Evolutionary conservation across 176 grass and related monocot species (phyloP).

Genomic region (Ananas comosus): DNA sequence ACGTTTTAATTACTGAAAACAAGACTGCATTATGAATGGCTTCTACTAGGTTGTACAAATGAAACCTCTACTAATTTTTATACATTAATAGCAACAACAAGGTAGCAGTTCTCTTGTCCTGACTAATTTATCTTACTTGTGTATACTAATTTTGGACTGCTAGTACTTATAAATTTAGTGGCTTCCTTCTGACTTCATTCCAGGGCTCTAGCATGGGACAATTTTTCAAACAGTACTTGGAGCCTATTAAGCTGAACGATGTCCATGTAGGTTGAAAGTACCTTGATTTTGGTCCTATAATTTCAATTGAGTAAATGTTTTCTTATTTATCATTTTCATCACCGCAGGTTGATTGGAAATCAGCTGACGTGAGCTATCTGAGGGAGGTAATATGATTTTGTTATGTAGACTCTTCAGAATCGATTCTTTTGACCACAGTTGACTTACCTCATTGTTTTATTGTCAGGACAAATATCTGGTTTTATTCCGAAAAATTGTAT

Average conservation of each 20-base stretch:
- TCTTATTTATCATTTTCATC: slow-evolving; percentile 23
- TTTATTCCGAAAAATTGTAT: slow-evolving; percentile 60
- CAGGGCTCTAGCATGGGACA: slow-evolving; percentile 97
- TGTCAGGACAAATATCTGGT: slow-evolving; percentile 55
- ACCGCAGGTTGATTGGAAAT: slow-evolving; percentile 86
- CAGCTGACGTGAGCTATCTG: slow-evolving; percentile 70
- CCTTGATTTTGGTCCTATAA: neutral
- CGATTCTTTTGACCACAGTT: slow-evolving; percentile 6
- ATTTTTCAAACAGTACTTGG: slow-evolving; percentile 73
- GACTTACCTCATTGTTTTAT: slow-evolving; percentile 18
- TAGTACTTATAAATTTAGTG: slow-evolving; percentile 14
- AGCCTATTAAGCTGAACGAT: slow-evolving; percentile 91
- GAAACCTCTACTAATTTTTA: too few relatives aligned
- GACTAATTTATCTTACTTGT: too few relatives aligned
- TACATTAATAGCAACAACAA: too few relatives aligned
- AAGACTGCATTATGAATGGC: neutral
- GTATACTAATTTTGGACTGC: neutral
- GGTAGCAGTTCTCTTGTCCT: neutral
- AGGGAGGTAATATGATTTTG: slow-evolving; percentile 45
- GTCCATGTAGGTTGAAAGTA: slow-evolving; percentile 45
- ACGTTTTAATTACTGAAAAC: too few relatives aligned
- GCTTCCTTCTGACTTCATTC: slow-evolving; percentile 21
- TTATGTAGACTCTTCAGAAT: neutral
- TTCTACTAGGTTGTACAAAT: neutral
- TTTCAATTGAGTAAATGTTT: neutral